Evolutionary conservation across 495 filamentous ascomycete species (phyloP).

Genomic region (Penicillium paradoxum): DNA sequence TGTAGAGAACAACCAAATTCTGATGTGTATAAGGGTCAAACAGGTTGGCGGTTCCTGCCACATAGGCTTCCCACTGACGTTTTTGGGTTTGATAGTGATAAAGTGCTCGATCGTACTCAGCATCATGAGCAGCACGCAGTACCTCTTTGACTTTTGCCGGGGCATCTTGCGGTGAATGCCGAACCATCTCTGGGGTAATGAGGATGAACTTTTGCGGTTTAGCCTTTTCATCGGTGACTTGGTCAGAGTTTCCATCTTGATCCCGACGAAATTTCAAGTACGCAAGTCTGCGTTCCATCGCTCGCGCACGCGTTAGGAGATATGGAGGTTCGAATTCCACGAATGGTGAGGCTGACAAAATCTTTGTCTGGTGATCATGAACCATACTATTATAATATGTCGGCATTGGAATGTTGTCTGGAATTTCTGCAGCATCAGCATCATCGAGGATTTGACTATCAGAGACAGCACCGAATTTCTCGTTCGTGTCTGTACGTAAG

Average conservation of each 20-base stretch:
- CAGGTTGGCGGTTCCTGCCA: conserved; percentile 73
- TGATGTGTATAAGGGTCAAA: conserved; percentile 95
- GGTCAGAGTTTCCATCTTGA: conserved; percentile 56
- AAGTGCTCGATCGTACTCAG: conserved; percentile 91
- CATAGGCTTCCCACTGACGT: conserved; percentile 89
- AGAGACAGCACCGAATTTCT: conserved; percentile 13
- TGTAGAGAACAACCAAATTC: conserved; percentile 92
- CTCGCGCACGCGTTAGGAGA: conserved; percentile 82
- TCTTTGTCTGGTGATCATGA: conserved; percentile 80
- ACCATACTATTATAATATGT: conserved; percentile 94
- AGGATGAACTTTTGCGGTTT: conserved; percentile 73
- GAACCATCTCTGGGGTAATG: conserved; percentile 92
- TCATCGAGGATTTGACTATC: conserved; percentile 16
- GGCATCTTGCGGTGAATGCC: conserved; percentile 66
- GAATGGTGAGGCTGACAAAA: conserved; percentile 94
- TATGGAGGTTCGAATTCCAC: conserved; percentile 94
- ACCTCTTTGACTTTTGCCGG: conserved; percentile 87
- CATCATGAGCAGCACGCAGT: conserved; percentile 87
- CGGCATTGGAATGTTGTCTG: conserved; percentile 83
- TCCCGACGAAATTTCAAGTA: conserved; percentile 79
- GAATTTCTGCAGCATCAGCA: conserved; percentile 54
- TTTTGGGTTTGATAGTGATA: conserved; percentile 95
- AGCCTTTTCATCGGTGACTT: conserved; percentile 52
- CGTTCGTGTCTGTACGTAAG: conserved; percentile 6
- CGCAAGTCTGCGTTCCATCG: conserved; percentile 76